Evolutionary conservation across 768 basidiomycete genomes (phyloP).

Genomic region (Fibroporia radiculosa): DNA sequence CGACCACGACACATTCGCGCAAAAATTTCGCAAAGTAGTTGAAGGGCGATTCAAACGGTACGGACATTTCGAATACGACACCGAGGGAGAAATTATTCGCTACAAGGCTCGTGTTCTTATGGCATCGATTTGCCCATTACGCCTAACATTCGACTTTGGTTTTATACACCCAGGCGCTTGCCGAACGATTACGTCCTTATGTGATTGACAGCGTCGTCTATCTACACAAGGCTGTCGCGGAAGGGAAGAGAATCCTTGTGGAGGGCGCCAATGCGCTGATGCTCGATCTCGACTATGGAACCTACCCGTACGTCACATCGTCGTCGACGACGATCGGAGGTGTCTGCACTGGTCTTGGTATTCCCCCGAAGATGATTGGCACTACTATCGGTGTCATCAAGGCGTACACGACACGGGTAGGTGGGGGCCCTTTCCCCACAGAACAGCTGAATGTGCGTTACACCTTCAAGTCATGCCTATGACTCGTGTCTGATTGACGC

Average conservation of each 20-base stretch:
- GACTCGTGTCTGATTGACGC: neutral
- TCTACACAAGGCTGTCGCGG: conserved; percentile 70
- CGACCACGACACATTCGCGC: conserved; percentile 74
- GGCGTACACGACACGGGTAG: conserved; percentile 97
- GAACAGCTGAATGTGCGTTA: conserved; percentile 80
- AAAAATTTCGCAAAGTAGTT: conserved; percentile 91
- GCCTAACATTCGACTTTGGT: neutral
- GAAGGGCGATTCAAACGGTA: conserved; percentile 98
- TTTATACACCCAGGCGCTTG: conserved; percentile 58
- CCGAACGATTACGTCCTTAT: conserved; percentile 77
- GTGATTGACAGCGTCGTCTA: conserved; percentile 85
- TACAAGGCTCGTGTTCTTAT: conserved; percentile 60
- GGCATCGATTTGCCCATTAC: neutral
- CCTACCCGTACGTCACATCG: conserved; percentile 96
- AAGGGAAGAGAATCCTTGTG: conserved; percentile 78
- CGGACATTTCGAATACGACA: conserved; percentile 96
- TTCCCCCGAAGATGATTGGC: conserved; percentile 87
- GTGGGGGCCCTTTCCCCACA: conserved; percentile 97
- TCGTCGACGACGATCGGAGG: conserved; percentile 92
- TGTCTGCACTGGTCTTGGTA: conserved; percentile 95
- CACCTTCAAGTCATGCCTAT: neutral
- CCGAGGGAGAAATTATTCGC: conserved; percentile 88
- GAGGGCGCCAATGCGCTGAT: conserved; percentile 98
- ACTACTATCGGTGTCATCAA: conserved; percentile 90
- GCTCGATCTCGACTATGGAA: conserved; percentile 97